These are phyloP conservation scores for Singerocomus inundabilis DNA, from an alignment of 1,284 basidiomycete genomes.

Conservation along the genomic window DNA sequence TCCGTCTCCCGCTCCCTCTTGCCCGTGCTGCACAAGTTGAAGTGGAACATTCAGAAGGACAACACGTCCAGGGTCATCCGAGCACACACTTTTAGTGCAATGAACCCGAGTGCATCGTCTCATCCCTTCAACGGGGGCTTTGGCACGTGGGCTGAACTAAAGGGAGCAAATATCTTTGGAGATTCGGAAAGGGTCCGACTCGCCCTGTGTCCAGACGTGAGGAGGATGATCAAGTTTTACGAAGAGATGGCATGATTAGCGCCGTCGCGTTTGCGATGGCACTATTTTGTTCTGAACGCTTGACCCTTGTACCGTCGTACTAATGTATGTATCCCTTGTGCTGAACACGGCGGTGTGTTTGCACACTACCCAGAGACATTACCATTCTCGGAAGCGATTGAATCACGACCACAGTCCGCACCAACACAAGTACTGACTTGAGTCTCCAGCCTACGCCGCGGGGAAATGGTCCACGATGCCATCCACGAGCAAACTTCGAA, in stretches of 20 bases:
- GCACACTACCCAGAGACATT: background rate
- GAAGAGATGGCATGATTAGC: slow-evolving; percentile 40
- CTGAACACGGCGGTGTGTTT: background rate
- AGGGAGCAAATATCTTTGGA: slow-evolving; percentile 46
- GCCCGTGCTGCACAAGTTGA: slow-evolving; percentile 42
- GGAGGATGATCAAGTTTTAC: slow-evolving; percentile 56
- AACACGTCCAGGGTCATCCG: slow-evolving; percentile 52
- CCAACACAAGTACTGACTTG: too few relatives aligned
- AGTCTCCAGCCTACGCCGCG: background rate
- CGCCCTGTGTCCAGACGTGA: slow-evolving; percentile 63
- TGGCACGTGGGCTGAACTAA: slow-evolving; percentile 53
- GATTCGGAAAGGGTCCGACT: slow-evolving; percentile 64
- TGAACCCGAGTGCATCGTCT: slow-evolving; percentile 21
- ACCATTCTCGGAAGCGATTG: slow-evolving; percentile 8
- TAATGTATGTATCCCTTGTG: background rate
- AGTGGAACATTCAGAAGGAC: slow-evolving; percentile 57
- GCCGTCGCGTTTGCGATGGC: background rate
- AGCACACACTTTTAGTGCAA: slow-evolving; percentile 32
- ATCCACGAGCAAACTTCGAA: slow-evolving; percentile 6
- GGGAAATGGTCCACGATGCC: slow-evolving; percentile 12
- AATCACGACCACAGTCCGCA: background rate
- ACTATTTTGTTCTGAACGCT: background rate
- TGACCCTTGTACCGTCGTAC: background rate
- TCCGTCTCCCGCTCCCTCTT: slow-evolving; percentile 42
- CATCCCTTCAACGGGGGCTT: slow-evolving; percentile 36